A percentile compares a stretch with the other conserved stretches of the same genome.
Conservation (phyloP, 169 alveolate genomes). For the Babesia bovis region DNA sequence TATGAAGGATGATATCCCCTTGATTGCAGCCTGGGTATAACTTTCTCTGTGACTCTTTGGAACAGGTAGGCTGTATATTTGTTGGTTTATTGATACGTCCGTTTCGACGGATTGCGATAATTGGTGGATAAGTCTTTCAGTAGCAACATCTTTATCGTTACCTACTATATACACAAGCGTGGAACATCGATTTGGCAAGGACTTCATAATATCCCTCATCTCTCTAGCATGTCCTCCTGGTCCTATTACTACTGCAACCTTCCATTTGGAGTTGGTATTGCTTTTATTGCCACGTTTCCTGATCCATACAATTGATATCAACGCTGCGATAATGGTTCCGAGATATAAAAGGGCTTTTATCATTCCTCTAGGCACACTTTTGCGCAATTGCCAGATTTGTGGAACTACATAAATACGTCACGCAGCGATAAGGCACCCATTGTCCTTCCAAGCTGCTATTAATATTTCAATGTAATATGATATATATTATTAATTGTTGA, state of each 20-base stretch:
- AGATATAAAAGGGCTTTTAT: too few relatives aligned
- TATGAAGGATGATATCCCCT: not conserved
- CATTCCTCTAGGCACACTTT: too few relatives aligned
- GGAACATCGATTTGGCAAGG: conserved; percentile 10
- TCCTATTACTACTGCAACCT: conserved; percentile 34
- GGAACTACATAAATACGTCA: too few relatives aligned
- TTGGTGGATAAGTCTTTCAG: not conserved
- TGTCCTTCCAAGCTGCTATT: too few relatives aligned
- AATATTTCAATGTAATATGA: too few relatives aligned
- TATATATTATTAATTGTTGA: too few relatives aligned
- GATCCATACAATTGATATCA: too few relatives aligned
- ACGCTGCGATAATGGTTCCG: too few relatives aligned
- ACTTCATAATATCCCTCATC: conserved; percentile 37
- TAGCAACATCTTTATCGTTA: conserved; percentile 1
- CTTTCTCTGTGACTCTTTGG: conserved; percentile 5
- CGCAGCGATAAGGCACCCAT: too few relatives aligned
- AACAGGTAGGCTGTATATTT: not conserved
- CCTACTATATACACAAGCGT: conserved; percentile 20
- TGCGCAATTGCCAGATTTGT: too few relatives aligned
- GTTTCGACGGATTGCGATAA: not conserved
- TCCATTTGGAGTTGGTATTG: too few relatives aligned
- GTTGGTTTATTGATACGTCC: not conserved
- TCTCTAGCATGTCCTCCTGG: conserved; percentile 65
- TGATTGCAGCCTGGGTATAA: not conserved
- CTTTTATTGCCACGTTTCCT: too few relatives aligned